These are phyloP conservation scores for Fusarium hostae DNA, from an alignment of 2,329 filamentous ascomycete genomes.

Conservation along the genomic window DNA sequence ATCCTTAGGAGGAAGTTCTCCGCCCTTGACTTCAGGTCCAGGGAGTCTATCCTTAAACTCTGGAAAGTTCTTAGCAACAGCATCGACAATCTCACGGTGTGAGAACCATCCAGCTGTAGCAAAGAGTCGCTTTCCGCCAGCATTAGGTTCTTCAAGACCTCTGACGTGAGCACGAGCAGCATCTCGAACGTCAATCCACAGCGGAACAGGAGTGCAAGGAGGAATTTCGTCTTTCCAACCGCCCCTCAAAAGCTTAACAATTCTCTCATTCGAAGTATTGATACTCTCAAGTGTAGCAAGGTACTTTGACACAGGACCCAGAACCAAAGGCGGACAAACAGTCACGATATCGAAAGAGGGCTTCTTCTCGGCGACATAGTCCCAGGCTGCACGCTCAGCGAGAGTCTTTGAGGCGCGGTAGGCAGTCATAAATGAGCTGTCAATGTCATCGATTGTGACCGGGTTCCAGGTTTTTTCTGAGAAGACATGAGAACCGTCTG, in stretches of 20 bases:
- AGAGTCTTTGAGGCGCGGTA: slow-evolving; percentile 67
- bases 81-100: slow-evolving; percentile 57
- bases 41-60: slow-evolving; percentile 61
- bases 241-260: slow-evolving; percentile 62
- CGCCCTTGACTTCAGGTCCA: slow-evolving; percentile 55
- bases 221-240: slow-evolving; percentile 60
- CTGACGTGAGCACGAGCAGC: slow-evolving; percentile 63
- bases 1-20: slow-evolving; percentile 53
- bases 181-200: slow-evolving; percentile 68
- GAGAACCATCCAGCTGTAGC: slow-evolving; percentile 59
- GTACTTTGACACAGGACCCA: slow-evolving; percentile 63
- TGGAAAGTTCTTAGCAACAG: slow-evolving; percentile 61
- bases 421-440: slow-evolving; percentile 53
- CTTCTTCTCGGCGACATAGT: slow-evolving; percentile 57
- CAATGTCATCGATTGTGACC: slow-evolving; percentile 58
- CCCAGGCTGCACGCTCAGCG: slow-evolving; percentile 65
- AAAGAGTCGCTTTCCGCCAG: slow-evolving; percentile 63
- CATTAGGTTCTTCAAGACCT: slow-evolving; percentile 60
- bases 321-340: slow-evolving; percentile 65
- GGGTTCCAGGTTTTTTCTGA: slow-evolving; percentile 66
- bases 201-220: slow-evolving; percentile 52
- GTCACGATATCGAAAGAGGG: slow-evolving; percentile 63
- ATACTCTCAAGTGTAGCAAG: slow-evolving; percentile 57
- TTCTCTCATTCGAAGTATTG: slow-evolving; percentile 65
- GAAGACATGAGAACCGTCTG: slow-evolving; percentile 55